Percentiles rank a stretch among this genome's conserved stretches.
These are phyloP conservation scores for Pseudogymnoascus sp. DNA, from an alignment of 2,329 filamentous ascomycete species.

Conservation along the genomic window DNA sequence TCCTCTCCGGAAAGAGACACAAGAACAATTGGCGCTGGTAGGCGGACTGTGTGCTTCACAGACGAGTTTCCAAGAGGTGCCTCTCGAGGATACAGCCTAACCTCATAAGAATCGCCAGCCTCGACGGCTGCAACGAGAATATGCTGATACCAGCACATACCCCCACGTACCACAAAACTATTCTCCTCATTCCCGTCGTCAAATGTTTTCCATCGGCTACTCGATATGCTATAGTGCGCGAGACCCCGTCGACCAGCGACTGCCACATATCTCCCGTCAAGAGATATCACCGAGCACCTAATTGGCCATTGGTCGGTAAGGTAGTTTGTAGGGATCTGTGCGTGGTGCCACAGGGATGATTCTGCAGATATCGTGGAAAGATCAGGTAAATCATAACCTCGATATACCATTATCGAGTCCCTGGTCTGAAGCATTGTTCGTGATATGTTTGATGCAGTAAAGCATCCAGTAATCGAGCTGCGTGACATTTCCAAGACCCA, in stretches of 20 bases:
- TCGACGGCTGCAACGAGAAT: constrained; percentile 92
- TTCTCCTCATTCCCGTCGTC: constrained; percentile 73
- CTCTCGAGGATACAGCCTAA: constrained; percentile 91
- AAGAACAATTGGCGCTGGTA: constrained; percentile 82
- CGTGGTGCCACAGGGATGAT: constrained; percentile 88
- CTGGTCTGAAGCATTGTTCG: constrained; percentile 84
- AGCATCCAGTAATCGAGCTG: constrained; percentile 87
- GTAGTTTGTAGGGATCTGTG: constrained; percentile 77
- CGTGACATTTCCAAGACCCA: constrained; percentile 90
- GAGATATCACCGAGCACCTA: constrained; percentile 74
- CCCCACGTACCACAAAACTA: constrained; percentile 84
- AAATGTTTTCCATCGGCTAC: constrained; percentile 94
- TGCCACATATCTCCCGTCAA: constrained; percentile 88
- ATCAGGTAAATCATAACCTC: constrained; percentile 85
- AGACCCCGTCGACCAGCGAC: constrained; percentile 90
- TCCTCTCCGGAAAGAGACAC: constrained; percentile 87
- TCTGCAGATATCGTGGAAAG: constrained; percentile 88
- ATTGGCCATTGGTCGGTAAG: constrained; percentile 92
- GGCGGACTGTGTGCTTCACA: constrained; percentile 66
- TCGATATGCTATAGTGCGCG: constrained; percentile 91
- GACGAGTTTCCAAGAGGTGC: constrained; percentile 65
- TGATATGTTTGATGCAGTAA: constrained; percentile 83
- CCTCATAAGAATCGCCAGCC: constrained; percentile 69
- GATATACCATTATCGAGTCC: constrained; percentile 82
- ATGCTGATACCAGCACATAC: constrained; percentile 98